phyloP scores from a whole-genome alignment of 176 grass and related monocot species.

The Eragrostis nindensis region DNA sequence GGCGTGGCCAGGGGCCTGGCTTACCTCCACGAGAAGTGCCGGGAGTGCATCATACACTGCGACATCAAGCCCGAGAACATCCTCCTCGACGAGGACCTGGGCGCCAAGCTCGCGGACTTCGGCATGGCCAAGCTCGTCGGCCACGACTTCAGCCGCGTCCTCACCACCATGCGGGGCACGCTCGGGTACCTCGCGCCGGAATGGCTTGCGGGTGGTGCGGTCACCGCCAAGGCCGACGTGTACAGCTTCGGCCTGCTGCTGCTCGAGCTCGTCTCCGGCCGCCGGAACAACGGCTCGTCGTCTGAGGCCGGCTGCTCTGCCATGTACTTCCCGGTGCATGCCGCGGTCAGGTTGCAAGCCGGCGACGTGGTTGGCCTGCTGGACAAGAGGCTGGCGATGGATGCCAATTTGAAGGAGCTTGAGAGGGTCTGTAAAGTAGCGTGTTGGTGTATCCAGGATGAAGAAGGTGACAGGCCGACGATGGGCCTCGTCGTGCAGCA shows the following conservation, averaged over 20 bases:
- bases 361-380: conserved; percentile 52
- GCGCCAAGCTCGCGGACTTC: conserved; percentile 50
- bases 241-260: conserved; percentile 62
- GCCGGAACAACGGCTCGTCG: conserved; percentile 40
- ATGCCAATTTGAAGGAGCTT: conserved; percentile 45
- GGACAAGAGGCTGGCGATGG: conserved; percentile 48
- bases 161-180: conserved; percentile 68
- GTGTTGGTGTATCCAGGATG: conserved; percentile 61
- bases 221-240: conserved; percentile 64
- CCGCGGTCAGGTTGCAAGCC: conserved; percentile 35
- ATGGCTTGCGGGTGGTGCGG: conserved; percentile 49
- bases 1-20: conserved; percentile 45
- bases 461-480: conserved; percentile 46
- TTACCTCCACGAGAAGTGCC: conserved; percentile 56
- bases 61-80: conserved; percentile 67
- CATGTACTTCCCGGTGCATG: conserved; percentile 55
- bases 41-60: conserved; percentile 60
- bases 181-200: conserved; percentile 66
- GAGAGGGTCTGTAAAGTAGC: conserved; percentile 55
- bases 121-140: conserved; percentile 60
- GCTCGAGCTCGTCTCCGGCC: conserved; percentile 57
- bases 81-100: conserved; percentile 44
- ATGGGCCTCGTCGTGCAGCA: conserved; percentile 64
- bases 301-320: not conserved
- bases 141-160: conserved; percentile 54